Base-by-base conservation (phyloP, 176 grass and related monocot genomes). In the Triticum urartu region DNA sequence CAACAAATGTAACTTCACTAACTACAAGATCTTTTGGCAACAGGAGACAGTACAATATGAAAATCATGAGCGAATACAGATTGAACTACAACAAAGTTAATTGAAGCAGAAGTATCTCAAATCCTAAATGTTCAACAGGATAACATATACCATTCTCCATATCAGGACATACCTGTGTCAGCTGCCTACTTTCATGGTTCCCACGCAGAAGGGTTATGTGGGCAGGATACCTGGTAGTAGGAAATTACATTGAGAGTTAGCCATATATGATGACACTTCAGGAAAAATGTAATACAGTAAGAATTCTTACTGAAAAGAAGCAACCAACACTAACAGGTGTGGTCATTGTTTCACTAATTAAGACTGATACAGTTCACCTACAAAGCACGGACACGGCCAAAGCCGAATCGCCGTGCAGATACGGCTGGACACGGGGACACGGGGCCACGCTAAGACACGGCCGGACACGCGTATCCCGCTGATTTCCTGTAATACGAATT, bases 141-240 rank as follows among this genome's bases (percentile, higher is more conserved):
- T 60, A 67, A 17, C 63, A 59, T 52, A 45, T 81, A 56, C 40
- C n/a, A 7, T 72, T 82, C 11, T 17, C 56, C 40, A 72, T 56
- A 72, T 54, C 64, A 88, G 64, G 21, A 78, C 54, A 88, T 91
- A 99, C 97, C 92, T 99, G 97, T 38, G 97, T 99, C 50, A 99
- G 89, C 68, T 99, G 97, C 67, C 97, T 93, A 40, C 97, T 99
- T 90, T 99, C 97, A 88, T 99, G 97, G 77, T 99, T 99, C 72
- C 97, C 97, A 43, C 97, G 97, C 80, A 99, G 90, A 85, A 99
- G 92, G 45, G 97, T 99, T 75, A 99, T 99, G 87, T 99, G 94
- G 72, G 97, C 97, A 58, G 97, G 97, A 73, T 99, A 99, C 92
- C 97, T 99, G 65, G 77, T 48, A 79, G 64, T 63, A 1, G 7